phyloP scores from a whole-genome alignment of 768 basidiomycete species.

The Melanogaster broomeanus region DNA sequence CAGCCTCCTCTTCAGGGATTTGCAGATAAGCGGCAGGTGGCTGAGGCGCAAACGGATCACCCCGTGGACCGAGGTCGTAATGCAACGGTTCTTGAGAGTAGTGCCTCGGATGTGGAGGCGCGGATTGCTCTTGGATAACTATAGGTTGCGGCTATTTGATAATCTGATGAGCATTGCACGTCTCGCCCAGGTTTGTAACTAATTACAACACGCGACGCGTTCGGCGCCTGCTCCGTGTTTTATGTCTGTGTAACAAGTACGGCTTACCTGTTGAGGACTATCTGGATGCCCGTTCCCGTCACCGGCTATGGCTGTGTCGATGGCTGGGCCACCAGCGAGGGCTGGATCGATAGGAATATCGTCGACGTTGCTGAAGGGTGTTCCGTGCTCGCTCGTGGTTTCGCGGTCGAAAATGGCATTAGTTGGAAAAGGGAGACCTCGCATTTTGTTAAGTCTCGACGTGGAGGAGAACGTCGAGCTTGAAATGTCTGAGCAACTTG shows the following conservation, averaged over 20 bases:
- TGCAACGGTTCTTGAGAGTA: constrained; percentile 42
- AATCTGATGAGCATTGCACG: constrained; percentile 20
- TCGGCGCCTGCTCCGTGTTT: constrained; percentile 26
- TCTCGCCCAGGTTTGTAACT: constrained; percentile 23
- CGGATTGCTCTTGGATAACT: constrained; percentile 32
- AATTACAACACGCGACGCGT: constrained; percentile 75
- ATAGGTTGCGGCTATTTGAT: constrained; percentile 25
- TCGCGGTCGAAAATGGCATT: constrained; percentile 52
- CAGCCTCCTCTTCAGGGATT: constrained; percentile 45
- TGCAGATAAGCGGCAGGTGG: constrained; percentile 53
- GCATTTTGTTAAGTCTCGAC: constrained; percentile 42
- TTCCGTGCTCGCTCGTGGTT: constrained; percentile 58
- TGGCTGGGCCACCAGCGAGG: constrained; percentile 47
- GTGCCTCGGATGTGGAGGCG: constrained; percentile 10
- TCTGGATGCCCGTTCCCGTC: constrained; percentile 18
- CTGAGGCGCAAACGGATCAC: constrained; percentile 80
- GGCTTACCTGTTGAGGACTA: constrained; percentile 40
- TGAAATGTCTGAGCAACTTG: constrained; percentile 12
- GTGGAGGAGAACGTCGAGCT: constrained; percentile 15
- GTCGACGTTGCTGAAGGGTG: constrained; percentile 57
- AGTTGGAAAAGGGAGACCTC: constrained; percentile 54
- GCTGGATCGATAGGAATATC: constrained; percentile 84
- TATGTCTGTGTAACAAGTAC: constrained; percentile 17
- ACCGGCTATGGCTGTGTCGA: constrained; percentile 53
- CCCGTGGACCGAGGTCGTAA: constrained; percentile 76